phyloP scores from a whole-genome alignment of 306 rosid species.

The Rubus idaeus region DNA sequence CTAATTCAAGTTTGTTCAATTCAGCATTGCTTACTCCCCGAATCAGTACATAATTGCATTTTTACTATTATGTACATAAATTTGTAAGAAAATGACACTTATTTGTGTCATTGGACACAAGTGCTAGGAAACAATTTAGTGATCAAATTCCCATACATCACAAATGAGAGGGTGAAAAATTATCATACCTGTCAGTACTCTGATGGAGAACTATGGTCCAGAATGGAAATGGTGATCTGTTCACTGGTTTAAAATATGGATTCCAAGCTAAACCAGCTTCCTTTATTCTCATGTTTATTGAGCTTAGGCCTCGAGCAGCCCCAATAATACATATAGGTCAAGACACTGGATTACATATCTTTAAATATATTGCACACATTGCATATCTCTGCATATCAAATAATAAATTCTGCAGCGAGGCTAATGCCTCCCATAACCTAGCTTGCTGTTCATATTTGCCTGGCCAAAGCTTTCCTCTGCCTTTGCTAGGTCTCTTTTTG shows the following conservation, averaged over 20 bases:
- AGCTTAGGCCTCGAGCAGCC: background rate
- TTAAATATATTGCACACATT: background rate
- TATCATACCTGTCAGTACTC: background rate
- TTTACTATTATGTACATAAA: background rate
- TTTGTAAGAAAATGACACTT: no score
- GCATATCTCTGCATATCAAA: background rate
- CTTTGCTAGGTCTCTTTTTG: background rate
- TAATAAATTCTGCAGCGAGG: background rate
- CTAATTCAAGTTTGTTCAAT: background rate
- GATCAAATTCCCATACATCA: no score
- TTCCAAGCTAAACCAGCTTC: background rate
- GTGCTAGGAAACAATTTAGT: no score
- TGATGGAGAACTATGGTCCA: background rate
- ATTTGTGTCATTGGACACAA: no score
- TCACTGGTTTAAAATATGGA: background rate
- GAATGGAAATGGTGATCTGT: background rate
- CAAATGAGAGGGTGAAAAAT: background rate
- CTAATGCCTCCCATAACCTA: background rate
- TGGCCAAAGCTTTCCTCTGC: slow-evolving; percentile 1
- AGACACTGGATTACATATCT: background rate
- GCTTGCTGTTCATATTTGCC: slow-evolving; percentile 3
- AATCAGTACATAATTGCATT: background rate
- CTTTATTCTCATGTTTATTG: background rate
- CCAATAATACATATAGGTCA: background rate
- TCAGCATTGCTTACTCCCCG: background rate